Conservation (phyloP, 2,329 filamentous ascomycete species). For the Elsinoe australis region DNA sequence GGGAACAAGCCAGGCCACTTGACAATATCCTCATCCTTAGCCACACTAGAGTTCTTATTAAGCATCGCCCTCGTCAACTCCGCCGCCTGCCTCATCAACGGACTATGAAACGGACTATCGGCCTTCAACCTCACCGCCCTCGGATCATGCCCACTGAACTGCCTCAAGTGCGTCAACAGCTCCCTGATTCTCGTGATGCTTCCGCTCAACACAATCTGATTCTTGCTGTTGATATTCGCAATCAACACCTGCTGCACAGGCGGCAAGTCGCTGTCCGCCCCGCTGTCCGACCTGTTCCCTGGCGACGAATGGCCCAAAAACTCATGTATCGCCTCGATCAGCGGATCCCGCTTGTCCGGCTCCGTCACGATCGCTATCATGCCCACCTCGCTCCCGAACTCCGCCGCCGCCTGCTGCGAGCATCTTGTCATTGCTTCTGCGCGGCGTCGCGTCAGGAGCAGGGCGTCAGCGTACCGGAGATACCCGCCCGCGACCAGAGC, state of each 20-base stretch:
- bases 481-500: conserved; percentile 80
- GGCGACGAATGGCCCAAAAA: conserved; percentile 63
- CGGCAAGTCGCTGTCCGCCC: conserved; percentile 52
- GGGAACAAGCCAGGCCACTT: conserved; percentile 67
- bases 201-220: conserved; percentile 89
- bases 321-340: conserved; percentile 68
- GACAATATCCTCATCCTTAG: conserved; percentile 56
- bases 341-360: conserved; percentile 59
- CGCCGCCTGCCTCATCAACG: conserved; percentile 81
- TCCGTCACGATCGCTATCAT: conserved; percentile 94
- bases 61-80: conserved; percentile 64
- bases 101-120: conserved; percentile 84
- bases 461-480: conserved; percentile 66
- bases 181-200: conserved; percentile 74
- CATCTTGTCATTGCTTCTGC: conserved; percentile 79
- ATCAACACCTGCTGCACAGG: conserved; percentile 82
- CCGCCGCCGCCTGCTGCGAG: conserved; percentile 56
- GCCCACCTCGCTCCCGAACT: conserved; percentile 74
- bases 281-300: conserved; percentile 58
- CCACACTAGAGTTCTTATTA: conserved; percentile 43
- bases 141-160: conserved; percentile 87
- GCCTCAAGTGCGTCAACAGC: conserved; percentile 73
- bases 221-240: conserved; percentile 91
- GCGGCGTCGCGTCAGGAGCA: conserved; percentile 66
- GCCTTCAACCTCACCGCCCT: conserved; percentile 78